These are phyloP conservation scores for Erysimum pusillum DNA, from an alignment of 441 rosid genomes.

Conservation along the genomic window DNA sequence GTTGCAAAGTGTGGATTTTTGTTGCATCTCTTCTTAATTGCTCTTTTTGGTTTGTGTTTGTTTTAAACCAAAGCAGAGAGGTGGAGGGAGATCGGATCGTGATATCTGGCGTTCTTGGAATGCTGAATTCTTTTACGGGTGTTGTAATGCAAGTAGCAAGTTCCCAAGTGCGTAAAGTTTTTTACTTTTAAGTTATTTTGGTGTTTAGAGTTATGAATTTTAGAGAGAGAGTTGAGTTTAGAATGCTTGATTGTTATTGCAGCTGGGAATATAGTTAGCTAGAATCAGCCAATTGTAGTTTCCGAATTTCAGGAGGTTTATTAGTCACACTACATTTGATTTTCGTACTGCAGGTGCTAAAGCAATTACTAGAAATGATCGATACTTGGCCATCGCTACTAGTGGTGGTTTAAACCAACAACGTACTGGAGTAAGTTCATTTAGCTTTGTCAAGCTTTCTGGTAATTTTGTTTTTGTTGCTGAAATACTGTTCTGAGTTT, in stretches of 20 bases:
- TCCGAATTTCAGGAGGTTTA: neutral
- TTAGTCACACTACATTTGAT: neutral
- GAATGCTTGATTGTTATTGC: conserved; percentile 10
- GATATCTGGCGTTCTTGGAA: conserved; percentile 82
- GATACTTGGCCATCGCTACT: conserved; percentile 80
- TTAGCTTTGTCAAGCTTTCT: neutral
- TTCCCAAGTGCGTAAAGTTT: conserved; percentile 63
- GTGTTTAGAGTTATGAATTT: neutral
- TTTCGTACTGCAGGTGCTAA: conserved; percentile 61
- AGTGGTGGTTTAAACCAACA: conserved; percentile 98
- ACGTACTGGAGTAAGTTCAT: conserved; percentile 79
- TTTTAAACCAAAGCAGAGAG: conserved; percentile 41
- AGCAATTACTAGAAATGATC: conserved; percentile 54
- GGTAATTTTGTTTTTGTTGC: neutral
- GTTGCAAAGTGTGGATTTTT: conserved; percentile 33
- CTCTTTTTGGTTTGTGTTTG: conserved; percentile 34
- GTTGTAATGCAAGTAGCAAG: conserved; percentile 78
- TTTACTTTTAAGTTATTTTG: conserved; percentile 1
- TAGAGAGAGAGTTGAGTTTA: neutral
- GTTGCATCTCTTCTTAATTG: conserved; percentile 4
- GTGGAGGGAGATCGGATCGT: conserved; percentile 74
- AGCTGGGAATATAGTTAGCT: conserved; percentile 7
- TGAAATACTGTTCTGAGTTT: conserved; percentile 7
- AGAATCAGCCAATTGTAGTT: conserved; percentile 8
- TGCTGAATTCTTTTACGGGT: conserved; percentile 70